Conservation (phyloP, 2,329 filamentous ascomycete genomes). For the Fusarium sp. region DNA sequence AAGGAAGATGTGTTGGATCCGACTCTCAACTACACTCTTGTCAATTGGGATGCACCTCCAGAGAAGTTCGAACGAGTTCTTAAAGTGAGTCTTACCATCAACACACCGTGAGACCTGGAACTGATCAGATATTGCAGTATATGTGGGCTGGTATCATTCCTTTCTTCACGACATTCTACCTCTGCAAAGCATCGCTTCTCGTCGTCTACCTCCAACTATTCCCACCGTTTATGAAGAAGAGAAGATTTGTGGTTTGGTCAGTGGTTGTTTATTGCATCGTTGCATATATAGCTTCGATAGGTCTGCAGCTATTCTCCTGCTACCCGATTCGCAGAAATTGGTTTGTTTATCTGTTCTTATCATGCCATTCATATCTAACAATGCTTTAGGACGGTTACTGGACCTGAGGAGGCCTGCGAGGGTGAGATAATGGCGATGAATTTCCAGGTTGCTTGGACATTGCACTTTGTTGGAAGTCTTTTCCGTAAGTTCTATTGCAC, state of each 20-base stretch:
- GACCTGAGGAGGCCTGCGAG: slow-evolving; percentile 7
- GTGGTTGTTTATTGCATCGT: slow-evolving; percentile 7
- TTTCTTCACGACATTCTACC: slow-evolving; percentile 36
- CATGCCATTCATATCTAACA: not conserved
- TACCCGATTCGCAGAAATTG: slow-evolving; percentile 33
- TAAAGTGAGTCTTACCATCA: not conserved
- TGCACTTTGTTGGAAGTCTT: slow-evolving; percentile 31
- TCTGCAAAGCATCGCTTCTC: slow-evolving; percentile 40
- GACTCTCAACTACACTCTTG: slow-evolving; percentile 25
- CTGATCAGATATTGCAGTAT: slow-evolving; percentile 10
- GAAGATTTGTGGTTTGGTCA: slow-evolving; percentile 13
- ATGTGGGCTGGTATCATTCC: slow-evolving; percentile 28
- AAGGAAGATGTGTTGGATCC: slow-evolving; percentile 13
- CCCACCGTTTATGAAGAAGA: slow-evolving; percentile 35
- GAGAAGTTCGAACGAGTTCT: slow-evolving; percentile 10
- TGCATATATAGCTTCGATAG: slow-evolving; percentile 16
- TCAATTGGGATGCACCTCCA: slow-evolving; percentile 19
- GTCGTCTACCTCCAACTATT: slow-evolving; percentile 39
- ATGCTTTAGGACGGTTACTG: not conserved
- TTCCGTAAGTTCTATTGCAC: not conserved
- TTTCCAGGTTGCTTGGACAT: slow-evolving; percentile 32
- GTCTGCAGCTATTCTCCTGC: slow-evolving; percentile 31
- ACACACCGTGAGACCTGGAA: not conserved
- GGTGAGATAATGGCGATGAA: not conserved
- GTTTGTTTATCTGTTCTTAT: not conserved